Conservation (phyloP, 768 basidiomycete genomes). For the Boletus rubroflammeus region DNA sequence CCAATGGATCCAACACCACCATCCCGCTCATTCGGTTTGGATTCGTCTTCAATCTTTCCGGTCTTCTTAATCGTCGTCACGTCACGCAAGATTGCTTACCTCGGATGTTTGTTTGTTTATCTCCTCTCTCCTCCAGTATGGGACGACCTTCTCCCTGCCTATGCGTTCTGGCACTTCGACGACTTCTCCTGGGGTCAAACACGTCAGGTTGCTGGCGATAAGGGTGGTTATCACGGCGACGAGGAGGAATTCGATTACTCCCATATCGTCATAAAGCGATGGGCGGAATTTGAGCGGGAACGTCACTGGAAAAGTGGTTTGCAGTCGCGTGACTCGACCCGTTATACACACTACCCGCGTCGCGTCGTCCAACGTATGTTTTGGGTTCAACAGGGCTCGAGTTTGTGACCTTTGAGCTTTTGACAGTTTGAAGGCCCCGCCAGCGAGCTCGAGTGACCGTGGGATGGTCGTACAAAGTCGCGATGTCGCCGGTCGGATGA, state of each 20-base stretch:
- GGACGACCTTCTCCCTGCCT: conserved; percentile 94
- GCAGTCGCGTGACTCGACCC: conserved; percentile 65
- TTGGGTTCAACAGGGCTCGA: too few relatives aligned
- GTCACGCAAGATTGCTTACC: conserved; percentile 86
- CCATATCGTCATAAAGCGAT: conserved; percentile 92
- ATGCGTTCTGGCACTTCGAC: conserved; percentile 99
- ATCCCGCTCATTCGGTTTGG: conserved; percentile 90
- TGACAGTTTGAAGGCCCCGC: too few relatives aligned
- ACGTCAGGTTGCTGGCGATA: conserved; percentile 67
- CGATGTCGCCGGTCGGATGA: too few relatives aligned
- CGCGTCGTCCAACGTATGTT: too few relatives aligned
- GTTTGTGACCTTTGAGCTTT: too few relatives aligned
- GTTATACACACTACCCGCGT: too few relatives aligned
- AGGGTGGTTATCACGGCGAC: conserved; percentile 73
- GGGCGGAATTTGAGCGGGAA: conserved; percentile 85
- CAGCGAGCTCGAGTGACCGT: too few relatives aligned
- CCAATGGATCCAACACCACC: conserved; percentile 47
- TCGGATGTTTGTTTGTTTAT: conserved; percentile 97
- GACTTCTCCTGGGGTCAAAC: conserved; percentile 99
- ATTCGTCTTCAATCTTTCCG: conserved; percentile 93
- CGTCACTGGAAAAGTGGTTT: conserved; percentile 87
- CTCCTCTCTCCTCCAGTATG: conserved; percentile 90
- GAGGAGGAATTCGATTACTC: conserved; percentile 96
- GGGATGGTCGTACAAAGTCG: too few relatives aligned
- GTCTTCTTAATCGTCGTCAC: conserved; percentile 99